A percentile compares a stretch with the other conserved stretches of the same genome.
Evolutionary conservation across 371 early-diverging fungal species (phyloP).

Genomic region (Actinomortierella ambigua): DNA sequence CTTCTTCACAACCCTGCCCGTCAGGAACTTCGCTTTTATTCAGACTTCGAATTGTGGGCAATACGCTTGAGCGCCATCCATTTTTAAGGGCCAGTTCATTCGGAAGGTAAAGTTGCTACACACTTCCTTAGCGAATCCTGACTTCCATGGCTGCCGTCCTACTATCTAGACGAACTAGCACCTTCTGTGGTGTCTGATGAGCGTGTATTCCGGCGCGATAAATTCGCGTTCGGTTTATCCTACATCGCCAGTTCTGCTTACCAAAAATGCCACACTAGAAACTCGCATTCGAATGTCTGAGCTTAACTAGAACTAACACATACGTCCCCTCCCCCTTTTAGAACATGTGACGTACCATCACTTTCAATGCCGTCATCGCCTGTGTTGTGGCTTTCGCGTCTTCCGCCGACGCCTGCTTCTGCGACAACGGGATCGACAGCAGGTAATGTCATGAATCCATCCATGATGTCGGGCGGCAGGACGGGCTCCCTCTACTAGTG

Average conservation of each 20-base stretch:
- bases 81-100: constrained; percentile 76
- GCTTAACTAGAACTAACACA: too few species aligned
- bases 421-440: too few species aligned
- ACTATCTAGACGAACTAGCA: constrained; percentile 71
- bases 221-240: constrained; percentile 73
- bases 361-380: too few species aligned
- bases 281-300: too few species aligned
- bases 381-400: too few species aligned
- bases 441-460: too few species aligned
- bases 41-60: constrained; percentile 64
- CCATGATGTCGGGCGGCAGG: too few species aligned
- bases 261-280: constrained; percentile 74
- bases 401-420: too few species aligned
- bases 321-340: too few species aligned
- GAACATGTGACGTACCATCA: too few species aligned
- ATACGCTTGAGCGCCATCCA: constrained; percentile 74
- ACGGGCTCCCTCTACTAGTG: too few species aligned
- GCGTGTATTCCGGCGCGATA: constrained; percentile 70
- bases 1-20: constrained; percentile 64
- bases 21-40: constrained; percentile 52
- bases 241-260: constrained; percentile 77
- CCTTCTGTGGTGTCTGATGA: constrained; percentile 69
- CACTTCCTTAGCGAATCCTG: constrained; percentile 71
- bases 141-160: constrained; percentile 72
- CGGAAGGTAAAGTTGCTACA: constrained; percentile 73